Evolutionary conservation across 306 rosid genomes (phyloP), one percentile per base, ranked within the genome.

Genomic region (Boehmeria nivea): DNA sequence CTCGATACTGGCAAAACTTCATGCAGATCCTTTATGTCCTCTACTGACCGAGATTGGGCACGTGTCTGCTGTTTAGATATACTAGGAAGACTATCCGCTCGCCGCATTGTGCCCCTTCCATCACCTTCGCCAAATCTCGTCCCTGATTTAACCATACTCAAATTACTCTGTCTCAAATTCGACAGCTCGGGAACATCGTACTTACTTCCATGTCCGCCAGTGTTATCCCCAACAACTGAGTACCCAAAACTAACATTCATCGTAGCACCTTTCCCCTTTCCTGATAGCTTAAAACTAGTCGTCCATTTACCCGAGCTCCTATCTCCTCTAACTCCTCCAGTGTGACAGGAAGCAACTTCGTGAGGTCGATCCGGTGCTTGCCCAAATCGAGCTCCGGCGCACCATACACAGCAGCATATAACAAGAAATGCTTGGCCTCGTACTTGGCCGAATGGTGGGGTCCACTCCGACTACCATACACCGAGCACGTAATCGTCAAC

Each of bases 241-340:
- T 87, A 91, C 48, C 94, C 93, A 72, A 91, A 91, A 73, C 94
- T 91, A 51, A 87, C 91, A 73, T 84, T 84, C 87, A 91, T 72
- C 19, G 51, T 44, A 16, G 93, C 96, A 62, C 94, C 87, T 64
- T 61, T 84, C 8, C 90, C 95, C 43, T 66, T 75, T 62, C 96
- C 98, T 6, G 89, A 74, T 60, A 87, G 68, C 67, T 76, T 75
- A 73, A 70, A 87, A 73, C 84, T 87, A 1, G 98, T 87, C 11
- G 85, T 75, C 94, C 96, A 91, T 45, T 73, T 76, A 67, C 93
- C 89, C 1, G 91, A 61, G 73, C 69, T 91, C 68, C 83, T 75
- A 74, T 83, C 96, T 74, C 84, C 59, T 76, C 88, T 47, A 91
- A 83, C 55, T 91, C 95, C 78, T 87, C 96, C 68, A 91, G 66